Evolutionary conservation across 1,284 basidiomycete genomes (phyloP), one percentile per base, ranked within the genome.

Genomic region (Rhizoctonia solani): DNA sequence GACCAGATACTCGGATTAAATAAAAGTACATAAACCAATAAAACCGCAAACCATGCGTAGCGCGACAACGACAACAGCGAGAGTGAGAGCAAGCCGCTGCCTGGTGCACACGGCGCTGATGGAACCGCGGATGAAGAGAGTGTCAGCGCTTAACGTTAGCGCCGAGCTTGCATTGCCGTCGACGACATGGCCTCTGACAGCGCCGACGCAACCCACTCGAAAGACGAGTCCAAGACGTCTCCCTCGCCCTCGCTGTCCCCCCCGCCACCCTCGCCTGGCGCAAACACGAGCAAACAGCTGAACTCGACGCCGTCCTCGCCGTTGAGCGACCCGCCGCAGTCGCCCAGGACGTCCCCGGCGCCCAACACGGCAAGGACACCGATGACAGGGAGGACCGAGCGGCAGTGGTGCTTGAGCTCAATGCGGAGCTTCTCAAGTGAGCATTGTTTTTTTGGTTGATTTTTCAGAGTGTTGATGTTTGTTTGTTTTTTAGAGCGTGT

Each of bases 391-490:
- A 65, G 32, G 59, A 65, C 25, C 34, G 49, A 30, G 59, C 59
- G 4, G 47, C 47, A 3, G 59, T 65, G 9, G 59, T 65, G 19
- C 27, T 65, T 11, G 59, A 53, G 37, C 59, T 65, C 49, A 65
- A 65, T 53, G 59, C 59, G 49, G 59, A 65, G 49, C 39, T 65
- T 34, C 52, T 65, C 59, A 65, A 65, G 59, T 65, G 23, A n/a
- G 59, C 47, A 27, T 61, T 53, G 25, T 65, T 65, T 65, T 53
- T 30, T 2, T 2, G 25, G 47, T 21, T 37, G 23, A 39, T 41
- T 30, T 39, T 25, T 30, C 23, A n/a, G n/a, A n/a, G n/a, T n/a
- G n/a, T n/a, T n/a, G n/a, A n/a, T n/a, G n/a, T n/a, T n/a, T n/a
- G n/a, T n/a, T n/a, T n/a, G n/a, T n/a, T n/a, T n/a, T n/a, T n/a